Conservation (phyloP, 2,329 filamentous ascomycete species). For the Rhytidhysteron rufulum region DNA sequence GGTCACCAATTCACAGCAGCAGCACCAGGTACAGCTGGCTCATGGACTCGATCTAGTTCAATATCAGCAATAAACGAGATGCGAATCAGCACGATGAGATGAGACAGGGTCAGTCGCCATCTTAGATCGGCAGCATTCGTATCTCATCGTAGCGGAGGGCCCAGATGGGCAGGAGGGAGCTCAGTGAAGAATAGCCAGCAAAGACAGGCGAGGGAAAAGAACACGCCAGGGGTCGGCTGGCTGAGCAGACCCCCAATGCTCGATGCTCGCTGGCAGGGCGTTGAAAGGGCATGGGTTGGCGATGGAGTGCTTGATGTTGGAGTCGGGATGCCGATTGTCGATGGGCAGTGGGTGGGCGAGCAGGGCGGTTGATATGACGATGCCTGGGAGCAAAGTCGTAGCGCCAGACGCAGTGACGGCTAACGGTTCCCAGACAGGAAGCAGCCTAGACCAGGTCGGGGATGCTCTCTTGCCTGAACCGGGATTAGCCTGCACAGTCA, state of each 20-base stretch:
- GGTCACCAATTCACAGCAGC: background rate
- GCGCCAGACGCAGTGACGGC: background rate
- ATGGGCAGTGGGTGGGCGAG: background rate
- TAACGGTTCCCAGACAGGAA: background rate
- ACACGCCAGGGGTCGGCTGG: background rate
- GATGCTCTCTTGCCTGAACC: no score
- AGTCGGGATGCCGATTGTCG: background rate
- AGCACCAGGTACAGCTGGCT: background rate
- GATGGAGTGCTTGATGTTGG: background rate
- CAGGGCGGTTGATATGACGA: background rate
- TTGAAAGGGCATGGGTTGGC: background rate
- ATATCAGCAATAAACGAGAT: background rate
- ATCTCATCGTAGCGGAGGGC: no score
- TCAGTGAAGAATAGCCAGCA: background rate
- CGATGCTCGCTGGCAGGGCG: background rate
- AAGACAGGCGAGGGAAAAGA: background rate
- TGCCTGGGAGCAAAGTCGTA: background rate
- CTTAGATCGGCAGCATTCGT: no score
- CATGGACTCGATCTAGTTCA: background rate
- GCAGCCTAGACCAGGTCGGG: no score
- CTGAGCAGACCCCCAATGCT: background rate
- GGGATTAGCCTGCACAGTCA: no score
- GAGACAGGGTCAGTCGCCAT: background rate
- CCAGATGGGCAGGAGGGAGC: background rate
- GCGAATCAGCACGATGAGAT: background rate